Conservation (phyloP, 352 stramenopile genomes). For the Globisporangium polare region DNA sequence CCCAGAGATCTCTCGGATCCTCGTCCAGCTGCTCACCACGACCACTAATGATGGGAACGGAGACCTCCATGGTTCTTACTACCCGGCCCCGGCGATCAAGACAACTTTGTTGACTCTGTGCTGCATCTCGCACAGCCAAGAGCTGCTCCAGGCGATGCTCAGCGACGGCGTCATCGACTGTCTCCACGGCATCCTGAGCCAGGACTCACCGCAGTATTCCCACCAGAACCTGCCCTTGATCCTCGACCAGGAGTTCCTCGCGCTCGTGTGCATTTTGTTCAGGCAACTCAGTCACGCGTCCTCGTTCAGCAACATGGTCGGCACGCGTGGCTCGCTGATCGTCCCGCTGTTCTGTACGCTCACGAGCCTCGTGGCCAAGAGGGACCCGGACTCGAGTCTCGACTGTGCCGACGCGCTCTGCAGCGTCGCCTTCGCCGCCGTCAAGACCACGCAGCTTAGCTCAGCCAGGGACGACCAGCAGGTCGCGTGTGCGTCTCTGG, state of each 20-base stretch:
- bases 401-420: slow-evolving; percentile 66
- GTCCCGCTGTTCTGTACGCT: slow-evolving; percentile 53
- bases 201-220: not conserved
- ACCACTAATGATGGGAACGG: not conserved
- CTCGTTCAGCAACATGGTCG: slow-evolving; percentile 23
- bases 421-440: slow-evolving; percentile 38
- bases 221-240: slow-evolving; percentile 3
- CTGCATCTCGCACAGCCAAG: slow-evolving; percentile 37
- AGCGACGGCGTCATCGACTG: slow-evolving; percentile 31
- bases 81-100: slow-evolving; percentile 24
- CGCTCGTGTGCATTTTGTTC: slow-evolving; percentile 52
- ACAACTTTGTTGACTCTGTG: slow-evolving; percentile 57
- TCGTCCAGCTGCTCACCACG: slow-evolving; percentile 35
- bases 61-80: not conserved
- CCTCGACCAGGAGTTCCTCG: slow-evolving; percentile 30
- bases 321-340: slow-evolving; percentile 10
- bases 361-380: slow-evolving; percentile 17
- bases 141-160: slow-evolving; percentile 50
- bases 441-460: not conserved
- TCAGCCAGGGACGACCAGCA: not conserved
- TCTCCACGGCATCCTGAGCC: slow-evolving; percentile 32
- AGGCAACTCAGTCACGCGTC: slow-evolving; percentile 52
- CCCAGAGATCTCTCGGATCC: slow-evolving; percentile 25
- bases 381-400: slow-evolving; percentile 39
- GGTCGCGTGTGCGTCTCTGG: slow-evolving; percentile 17